phyloP scores from a whole-genome alignment of 768 basidiomycete genomes.

The Crepidotus variabilis region DNA sequence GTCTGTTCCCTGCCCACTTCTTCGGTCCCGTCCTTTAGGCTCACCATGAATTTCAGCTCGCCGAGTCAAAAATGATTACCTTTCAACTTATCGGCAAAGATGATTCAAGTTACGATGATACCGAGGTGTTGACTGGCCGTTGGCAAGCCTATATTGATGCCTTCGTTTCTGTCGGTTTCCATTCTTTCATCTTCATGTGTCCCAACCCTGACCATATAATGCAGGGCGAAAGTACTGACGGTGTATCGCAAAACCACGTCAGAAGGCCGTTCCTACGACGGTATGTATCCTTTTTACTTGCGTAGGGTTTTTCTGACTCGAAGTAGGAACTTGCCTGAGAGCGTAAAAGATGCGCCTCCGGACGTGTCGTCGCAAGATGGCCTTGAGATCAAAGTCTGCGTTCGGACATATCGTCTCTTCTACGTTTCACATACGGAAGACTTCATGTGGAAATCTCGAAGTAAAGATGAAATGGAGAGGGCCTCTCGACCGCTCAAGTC shows the following conservation, averaged over 20 bases:
- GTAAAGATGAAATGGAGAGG: conserved; percentile 35
- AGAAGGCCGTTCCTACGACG: conserved; percentile 64
- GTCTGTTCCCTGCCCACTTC: conserved; percentile 31
- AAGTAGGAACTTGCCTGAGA: conserved; percentile 36
- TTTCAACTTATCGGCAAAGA: conserved; percentile 79
- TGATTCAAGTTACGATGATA: conserved; percentile 70
- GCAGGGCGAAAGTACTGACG: conserved; percentile 56
- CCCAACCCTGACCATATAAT: background rate
- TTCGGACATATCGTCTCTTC: conserved; percentile 78
- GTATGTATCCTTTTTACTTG: conserved; percentile 30
- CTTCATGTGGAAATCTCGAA: conserved; percentile 46
- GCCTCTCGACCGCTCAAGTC: conserved; percentile 24
- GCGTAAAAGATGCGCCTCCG: conserved; percentile 32
- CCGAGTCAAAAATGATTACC: conserved; percentile 62
- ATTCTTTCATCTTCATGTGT: background rate
- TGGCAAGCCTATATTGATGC: conserved; percentile 82
- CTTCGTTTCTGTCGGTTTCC: conserved; percentile 55
- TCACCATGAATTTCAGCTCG: conserved; percentile 39
- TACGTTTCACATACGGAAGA: conserved; percentile 72
- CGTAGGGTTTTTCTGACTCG: background rate
- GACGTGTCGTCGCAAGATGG: conserved; percentile 51
- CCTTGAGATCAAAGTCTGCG: conserved; percentile 82
- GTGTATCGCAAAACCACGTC: conserved; percentile 42
- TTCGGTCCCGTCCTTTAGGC: background rate
- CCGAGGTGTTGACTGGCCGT: conserved; percentile 69